Evolutionary conservation across 2,329 filamentous ascomycete genomes (phyloP), one percentile per base, ranked within the genome.

Genomic region (Lachnellula willkommii): DNA sequence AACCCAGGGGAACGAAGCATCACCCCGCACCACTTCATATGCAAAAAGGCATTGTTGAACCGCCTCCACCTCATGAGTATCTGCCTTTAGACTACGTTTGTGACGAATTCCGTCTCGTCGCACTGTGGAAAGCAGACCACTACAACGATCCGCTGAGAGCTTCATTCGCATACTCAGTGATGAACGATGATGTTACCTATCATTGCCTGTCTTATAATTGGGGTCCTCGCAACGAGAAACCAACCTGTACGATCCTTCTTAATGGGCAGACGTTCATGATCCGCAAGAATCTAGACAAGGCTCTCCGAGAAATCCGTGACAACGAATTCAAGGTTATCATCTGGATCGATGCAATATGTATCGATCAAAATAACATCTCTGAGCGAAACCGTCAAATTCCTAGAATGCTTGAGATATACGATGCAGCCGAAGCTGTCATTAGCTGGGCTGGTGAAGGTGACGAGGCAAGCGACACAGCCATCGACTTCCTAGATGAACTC

Each of bases 331-430:
- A 36, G 1, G 36, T 53, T 20, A 43, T 45, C 2, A 47, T 56
- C n/a, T 61, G 59, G 59, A 55, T 61, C 24, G 59, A 61, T 40
- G 57, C 56, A 9, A 48, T 61, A 0, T 59, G 59, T 50, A 61
- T 61, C 15, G 50, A 61, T 37, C 59, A 61, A 46, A 36, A 36
- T 9, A 53, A 54, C 40, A 15, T 56, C 14, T 20, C 28, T 2
- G 59, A 61, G 45, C 22, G 51, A 6, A 56, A 53, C 24, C 48
- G 52, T 8, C 59, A 61, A 39, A 26, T 61, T n/a, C 40, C 52
- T 12, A 49, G 52, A 11, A 59, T 61, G 42, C 42, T 50, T n/a
- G 47, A 55, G 15, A 58, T 61, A 4, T 61, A 61, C 51, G 36
- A 57, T 4, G 52, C 49, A 12, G 59, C 59, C 3, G 40, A 48